phyloP scores from a whole-genome alignment of 1,284 basidiomycete genomes.

The Boletus semigastroideus region DNA sequence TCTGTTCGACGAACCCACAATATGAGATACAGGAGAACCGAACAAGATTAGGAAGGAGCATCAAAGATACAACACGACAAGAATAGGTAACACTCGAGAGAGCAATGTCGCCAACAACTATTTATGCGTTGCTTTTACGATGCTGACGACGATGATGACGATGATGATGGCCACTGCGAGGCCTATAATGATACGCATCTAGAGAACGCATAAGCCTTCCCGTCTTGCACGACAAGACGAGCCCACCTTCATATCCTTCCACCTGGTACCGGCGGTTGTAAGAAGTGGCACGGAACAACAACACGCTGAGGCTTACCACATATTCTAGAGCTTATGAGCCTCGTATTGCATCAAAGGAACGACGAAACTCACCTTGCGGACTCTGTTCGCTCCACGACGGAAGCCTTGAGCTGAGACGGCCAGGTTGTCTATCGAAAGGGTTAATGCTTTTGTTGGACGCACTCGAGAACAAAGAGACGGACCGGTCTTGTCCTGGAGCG shows the following conservation, averaged over 20 bases:
- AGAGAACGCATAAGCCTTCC: slow-evolving; percentile 9
- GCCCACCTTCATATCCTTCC: slow-evolving; percentile 94
- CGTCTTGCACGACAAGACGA: slow-evolving; percentile 2
- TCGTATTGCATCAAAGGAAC: slow-evolving; percentile 21
- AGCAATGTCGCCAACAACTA: slow-evolving; percentile 19
- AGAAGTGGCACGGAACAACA: slow-evolving; percentile 3
- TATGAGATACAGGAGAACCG: slow-evolving; percentile 15
- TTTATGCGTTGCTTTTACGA: slow-evolving; percentile 77
- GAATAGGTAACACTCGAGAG: slow-evolving; percentile 12
- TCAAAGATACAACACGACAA: slow-evolving; percentile 39
- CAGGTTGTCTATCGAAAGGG: slow-evolving; percentile 72
- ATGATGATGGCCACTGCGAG: slow-evolving; percentile 86
- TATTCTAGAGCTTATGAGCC: slow-evolving; percentile 52
- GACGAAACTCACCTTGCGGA: slow-evolving; percentile 81
- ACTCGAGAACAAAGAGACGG: slow-evolving; percentile 33
- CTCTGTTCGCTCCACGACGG: slow-evolving; percentile 94
- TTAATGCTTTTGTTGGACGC: neutral
- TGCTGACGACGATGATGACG: slow-evolving; percentile 90
- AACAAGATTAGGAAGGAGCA: slow-evolving; percentile 28
- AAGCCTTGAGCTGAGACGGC: slow-evolving; percentile 99
- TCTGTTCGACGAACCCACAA: slow-evolving; percentile 16
- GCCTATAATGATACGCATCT: slow-evolving; percentile 92
- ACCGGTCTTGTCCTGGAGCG: slow-evolving; percentile 98
- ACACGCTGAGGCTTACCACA: slow-evolving; percentile 63
- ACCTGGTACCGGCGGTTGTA: slow-evolving; percentile 50